phyloP scores from a whole-genome alignment of 768 basidiomycete genomes.

The Asterophora parasitica region DNA sequence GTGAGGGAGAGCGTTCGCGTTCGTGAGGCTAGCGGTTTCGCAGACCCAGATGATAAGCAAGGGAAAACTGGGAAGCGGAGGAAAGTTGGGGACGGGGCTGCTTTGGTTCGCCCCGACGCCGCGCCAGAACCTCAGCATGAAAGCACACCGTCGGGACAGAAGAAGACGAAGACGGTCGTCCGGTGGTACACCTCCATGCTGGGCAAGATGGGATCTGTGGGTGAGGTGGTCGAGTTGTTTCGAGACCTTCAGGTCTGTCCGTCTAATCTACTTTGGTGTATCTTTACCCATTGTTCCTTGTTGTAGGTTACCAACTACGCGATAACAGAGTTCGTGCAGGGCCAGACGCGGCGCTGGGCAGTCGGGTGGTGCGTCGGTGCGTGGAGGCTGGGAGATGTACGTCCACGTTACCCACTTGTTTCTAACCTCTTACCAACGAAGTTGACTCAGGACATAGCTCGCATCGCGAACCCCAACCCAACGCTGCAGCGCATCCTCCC shows the following conservation, averaged over 20 bases:
- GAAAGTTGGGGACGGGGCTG: background rate
- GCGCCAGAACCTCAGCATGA: no score
- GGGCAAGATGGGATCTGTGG: constrained; percentile 78
- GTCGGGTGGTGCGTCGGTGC: constrained; percentile 79
- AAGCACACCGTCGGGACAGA: background rate
- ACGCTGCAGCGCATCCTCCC: constrained; percentile 53
- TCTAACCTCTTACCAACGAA: background rate
- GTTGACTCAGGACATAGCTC: constrained; percentile 25
- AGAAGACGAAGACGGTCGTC: background rate
- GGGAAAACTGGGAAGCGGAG: background rate
- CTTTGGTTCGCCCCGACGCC: background rate
- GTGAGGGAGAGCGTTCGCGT: constrained; percentile 59
- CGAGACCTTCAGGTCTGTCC: constrained; percentile 30
- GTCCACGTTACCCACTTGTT: no score
- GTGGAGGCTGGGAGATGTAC: constrained; percentile 70
- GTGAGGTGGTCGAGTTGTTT: constrained; percentile 52
- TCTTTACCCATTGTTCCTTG: background rate
- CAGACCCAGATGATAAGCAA: background rate
- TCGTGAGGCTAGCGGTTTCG: background rate
- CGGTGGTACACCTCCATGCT: constrained; percentile 94
- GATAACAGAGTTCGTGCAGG: constrained; percentile 78
- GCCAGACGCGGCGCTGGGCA: constrained; percentile 89
- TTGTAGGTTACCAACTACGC: constrained; percentile 81
- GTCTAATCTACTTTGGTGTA: background rate
- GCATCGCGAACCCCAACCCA: constrained; percentile 33